Evolutionary conservation across 176 grass and related monocot species (phyloP).

Genomic region (Triticum urartu): DNA sequence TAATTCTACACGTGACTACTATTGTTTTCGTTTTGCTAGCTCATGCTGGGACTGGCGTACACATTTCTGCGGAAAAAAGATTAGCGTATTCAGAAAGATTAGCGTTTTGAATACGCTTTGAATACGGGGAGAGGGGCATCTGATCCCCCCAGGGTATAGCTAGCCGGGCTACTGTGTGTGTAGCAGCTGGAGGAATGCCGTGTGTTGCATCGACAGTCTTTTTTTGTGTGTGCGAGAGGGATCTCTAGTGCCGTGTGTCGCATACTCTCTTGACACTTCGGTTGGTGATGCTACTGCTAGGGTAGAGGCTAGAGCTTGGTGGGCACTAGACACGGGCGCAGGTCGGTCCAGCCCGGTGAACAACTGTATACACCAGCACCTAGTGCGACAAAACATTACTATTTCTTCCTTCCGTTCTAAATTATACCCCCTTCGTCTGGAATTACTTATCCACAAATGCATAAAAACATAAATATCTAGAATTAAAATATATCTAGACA

Average conservation of each 20-base stretch:
- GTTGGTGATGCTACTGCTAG: neutral
- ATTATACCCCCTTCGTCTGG: no score
- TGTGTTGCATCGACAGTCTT: neutral
- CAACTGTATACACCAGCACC: neutral
- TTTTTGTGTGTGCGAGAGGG: neutral
- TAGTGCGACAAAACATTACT: no score
- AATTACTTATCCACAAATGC: no score
- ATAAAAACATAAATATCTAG: no score
- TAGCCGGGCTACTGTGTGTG: neutral
- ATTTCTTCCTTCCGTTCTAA: no score
- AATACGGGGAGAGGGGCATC: neutral
- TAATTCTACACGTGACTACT: no score
- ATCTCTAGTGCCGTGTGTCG: neutral
- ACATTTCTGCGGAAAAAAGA: no score
- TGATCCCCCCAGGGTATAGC: neutral
- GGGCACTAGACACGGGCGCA: neutral
- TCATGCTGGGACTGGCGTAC: no score
- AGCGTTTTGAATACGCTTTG: neutral
- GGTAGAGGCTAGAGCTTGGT: neutral
- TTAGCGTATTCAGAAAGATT: no score
- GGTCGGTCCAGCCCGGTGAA: neutral
- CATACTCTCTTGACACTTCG: neutral
- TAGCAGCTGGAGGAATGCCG: constrained; percentile 6
- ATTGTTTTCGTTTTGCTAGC: no score
- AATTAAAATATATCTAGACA: no score